phyloP scores from a whole-genome alignment of 768 basidiomycete species.

The Boletus speciosus region DNA sequence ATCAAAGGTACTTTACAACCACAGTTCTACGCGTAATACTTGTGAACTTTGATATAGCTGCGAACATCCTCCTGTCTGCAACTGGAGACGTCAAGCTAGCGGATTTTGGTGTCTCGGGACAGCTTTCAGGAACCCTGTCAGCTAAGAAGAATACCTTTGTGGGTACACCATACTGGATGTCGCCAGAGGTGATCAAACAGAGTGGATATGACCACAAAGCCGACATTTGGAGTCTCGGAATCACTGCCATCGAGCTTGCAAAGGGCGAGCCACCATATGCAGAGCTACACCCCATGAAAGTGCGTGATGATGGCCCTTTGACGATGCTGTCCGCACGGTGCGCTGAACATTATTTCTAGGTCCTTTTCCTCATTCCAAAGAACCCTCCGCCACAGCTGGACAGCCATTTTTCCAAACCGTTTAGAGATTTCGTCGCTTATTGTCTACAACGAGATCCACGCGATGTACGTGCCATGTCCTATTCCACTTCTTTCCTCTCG shows the following conservation, averaged over 20 bases:
- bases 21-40: not conserved
- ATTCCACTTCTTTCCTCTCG: not conserved
- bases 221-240: conserved; percentile 98
- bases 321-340: not conserved
- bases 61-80: conserved; percentile 89
- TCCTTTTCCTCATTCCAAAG: conserved; percentile 97
- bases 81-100: conserved; percentile 96
- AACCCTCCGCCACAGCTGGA: conserved; percentile 92
- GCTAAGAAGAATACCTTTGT: conserved; percentile 99
- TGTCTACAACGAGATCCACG: conserved; percentile 94
- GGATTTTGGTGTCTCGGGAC: conserved; percentile 98
- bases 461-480: conserved; percentile 52
- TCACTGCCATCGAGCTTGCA: conserved; percentile 95
- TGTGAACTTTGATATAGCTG: conserved; percentile 49
- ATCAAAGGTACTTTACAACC: conserved; percentile 75
- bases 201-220: conserved; percentile 99
- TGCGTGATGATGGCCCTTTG: conserved; percentile 29
- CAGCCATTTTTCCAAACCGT: conserved; percentile 86
- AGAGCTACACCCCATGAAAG: conserved; percentile 99
- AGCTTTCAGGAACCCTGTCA: conserved; percentile 87
- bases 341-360: conserved; percentile 42
- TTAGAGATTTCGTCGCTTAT: conserved; percentile 89
- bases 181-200: conserved; percentile 99
- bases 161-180: conserved; percentile 99
- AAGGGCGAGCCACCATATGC: conserved; percentile 98